phyloP scores from a whole-genome alignment of 1,284 basidiomycete species.

The Tylopilus sp. region DNA sequence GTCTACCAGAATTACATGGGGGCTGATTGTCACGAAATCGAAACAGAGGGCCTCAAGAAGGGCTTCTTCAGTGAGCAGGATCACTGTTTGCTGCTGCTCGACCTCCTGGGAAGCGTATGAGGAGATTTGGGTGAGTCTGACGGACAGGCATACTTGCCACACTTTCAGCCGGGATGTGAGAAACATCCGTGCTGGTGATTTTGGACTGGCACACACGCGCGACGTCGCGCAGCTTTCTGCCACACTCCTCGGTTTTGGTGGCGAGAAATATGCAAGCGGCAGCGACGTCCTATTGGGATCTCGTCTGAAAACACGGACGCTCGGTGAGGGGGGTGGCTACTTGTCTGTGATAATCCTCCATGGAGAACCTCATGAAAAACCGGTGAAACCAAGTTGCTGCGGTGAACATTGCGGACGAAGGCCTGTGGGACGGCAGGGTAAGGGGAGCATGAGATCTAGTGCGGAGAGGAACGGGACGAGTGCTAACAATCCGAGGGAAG shows the following conservation, averaged over 20 bases:
- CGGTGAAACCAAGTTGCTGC: slow-evolving; percentile 90
- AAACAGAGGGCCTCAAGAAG: slow-evolving; percentile 88
- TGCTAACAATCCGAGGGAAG: slow-evolving; percentile 68
- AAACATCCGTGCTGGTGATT: slow-evolving; percentile 51
- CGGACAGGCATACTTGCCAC: slow-evolving; percentile 42
- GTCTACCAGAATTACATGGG: slow-evolving; percentile 72
- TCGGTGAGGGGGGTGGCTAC: slow-evolving; percentile 35
- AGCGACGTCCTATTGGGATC: slow-evolving; percentile 67
- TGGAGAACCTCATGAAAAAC: slow-evolving; percentile 91
- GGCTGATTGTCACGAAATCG: slow-evolving; percentile 82
- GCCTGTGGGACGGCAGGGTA: slow-evolving; percentile 41
- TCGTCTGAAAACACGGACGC: slow-evolving; percentile 10
- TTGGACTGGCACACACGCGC: slow-evolving; percentile 76
- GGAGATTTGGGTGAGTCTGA: slow-evolving; percentile 7
- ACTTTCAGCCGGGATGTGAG: slow-evolving; percentile 56
- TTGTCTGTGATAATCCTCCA: slow-evolving; percentile 80
- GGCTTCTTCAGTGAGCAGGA: slow-evolving; percentile 79
- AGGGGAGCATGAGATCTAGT: slow-evolving; percentile 15
- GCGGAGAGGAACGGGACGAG: slow-evolving; percentile 9
- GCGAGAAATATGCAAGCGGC: slow-evolving; percentile 89
- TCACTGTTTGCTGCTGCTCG: slow-evolving; percentile 66
- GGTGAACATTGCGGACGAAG: slow-evolving; percentile 74
- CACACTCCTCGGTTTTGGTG: slow-evolving; percentile 88
- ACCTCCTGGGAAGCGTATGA: slow-evolving; percentile 52
- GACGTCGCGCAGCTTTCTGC: slow-evolving; percentile 81